A percentile compares a stretch with the other conserved stretches of the same genome.
These are phyloP conservation scores for Haplographium delicatum DNA, from an alignment of 495 filamentous ascomycete species.

Conservation along the genomic window DNA sequence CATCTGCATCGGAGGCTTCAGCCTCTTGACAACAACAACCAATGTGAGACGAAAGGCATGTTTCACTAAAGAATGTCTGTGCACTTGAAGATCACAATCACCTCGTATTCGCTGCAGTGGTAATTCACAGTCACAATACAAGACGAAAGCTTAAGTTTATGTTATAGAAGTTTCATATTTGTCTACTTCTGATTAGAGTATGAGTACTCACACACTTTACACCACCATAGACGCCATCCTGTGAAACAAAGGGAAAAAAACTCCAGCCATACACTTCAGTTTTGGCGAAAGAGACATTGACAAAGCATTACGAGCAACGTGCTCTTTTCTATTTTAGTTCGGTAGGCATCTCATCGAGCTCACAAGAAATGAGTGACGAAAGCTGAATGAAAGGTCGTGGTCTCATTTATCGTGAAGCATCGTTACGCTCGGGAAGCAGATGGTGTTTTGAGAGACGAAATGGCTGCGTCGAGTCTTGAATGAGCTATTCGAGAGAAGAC, in stretches of 20 bases:
- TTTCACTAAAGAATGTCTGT: too few species aligned
- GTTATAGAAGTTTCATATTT: not conserved
- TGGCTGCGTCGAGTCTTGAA: conserved; percentile 4
- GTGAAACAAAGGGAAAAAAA: conserved; percentile 1
- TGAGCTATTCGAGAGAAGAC: not conserved
- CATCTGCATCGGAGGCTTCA: too few species aligned
- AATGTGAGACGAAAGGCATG: too few species aligned
- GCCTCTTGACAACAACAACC: too few species aligned
- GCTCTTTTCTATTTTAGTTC: conserved; percentile 6
- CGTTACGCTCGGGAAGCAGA: conserved; percentile 23
- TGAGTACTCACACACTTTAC: not conserved
- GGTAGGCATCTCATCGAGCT: not conserved
- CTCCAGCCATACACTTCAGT: conserved; percentile 2
- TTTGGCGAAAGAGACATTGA: not conserved
- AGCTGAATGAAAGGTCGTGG: conserved; percentile 19
- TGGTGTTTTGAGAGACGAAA: conserved; percentile 6
- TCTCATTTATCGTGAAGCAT: conserved; percentile 25
- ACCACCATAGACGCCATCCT: conserved; percentile 8
- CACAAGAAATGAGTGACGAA: conserved; percentile 4
- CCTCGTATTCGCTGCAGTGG: too few species aligned
- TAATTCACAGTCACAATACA: conserved; percentile 4
- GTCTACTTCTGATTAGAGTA: conserved; percentile 7
- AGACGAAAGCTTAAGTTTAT: not conserved
- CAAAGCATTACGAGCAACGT: conserved; percentile 5
- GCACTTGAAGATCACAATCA: too few species aligned